Conservation (phyloP, 371 early-diverging fungal genomes). For the Coemansia sp. region DNA sequence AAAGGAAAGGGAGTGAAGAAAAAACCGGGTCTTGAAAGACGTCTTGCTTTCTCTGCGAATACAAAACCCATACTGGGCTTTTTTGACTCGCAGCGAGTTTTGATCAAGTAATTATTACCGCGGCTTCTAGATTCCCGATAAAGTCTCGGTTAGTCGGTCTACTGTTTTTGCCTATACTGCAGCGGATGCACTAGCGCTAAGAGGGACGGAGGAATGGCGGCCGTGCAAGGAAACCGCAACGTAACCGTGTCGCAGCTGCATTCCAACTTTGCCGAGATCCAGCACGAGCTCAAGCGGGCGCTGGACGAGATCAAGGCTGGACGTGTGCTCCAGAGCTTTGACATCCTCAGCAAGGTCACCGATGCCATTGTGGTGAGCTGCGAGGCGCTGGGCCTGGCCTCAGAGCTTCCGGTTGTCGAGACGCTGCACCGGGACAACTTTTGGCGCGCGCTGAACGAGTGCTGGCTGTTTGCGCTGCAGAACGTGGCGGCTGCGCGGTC, state of each 20-base stretch:
- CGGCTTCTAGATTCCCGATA: too few relatives aligned
- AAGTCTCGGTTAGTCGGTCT: too few relatives aligned
- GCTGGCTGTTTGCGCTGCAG: conserved; percentile 75
- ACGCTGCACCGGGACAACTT: conserved; percentile 65
- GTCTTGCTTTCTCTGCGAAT: too few relatives aligned
- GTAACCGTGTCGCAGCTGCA: conserved; percentile 45
- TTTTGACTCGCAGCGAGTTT: too few relatives aligned
- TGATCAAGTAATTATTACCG: too few relatives aligned
- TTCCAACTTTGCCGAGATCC: conserved; percentile 65
- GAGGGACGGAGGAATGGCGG: not conserved
- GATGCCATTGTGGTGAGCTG: conserved; percentile 70
- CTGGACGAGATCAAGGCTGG: conserved; percentile 67
- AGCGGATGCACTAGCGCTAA: not conserved
- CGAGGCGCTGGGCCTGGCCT: conserved; percentile 63
- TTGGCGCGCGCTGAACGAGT: conserved; percentile 78
- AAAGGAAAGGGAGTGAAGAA: not conserved
- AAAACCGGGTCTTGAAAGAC: too few relatives aligned
- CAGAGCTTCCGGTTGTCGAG: conserved; percentile 44
- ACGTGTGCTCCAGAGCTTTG: conserved; percentile 69
- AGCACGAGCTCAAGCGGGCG: conserved; percentile 68
- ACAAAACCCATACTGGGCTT: too few relatives aligned
- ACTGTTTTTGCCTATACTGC: too few relatives aligned
- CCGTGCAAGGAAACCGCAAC: not conserved
- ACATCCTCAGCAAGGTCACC: conserved; percentile 69
- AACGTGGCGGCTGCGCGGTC: conserved; percentile 60